Evolutionary conservation across 1,139 yeast species (phyloP).

Genomic region (Yamadazyma spencermartinsiae): DNA sequence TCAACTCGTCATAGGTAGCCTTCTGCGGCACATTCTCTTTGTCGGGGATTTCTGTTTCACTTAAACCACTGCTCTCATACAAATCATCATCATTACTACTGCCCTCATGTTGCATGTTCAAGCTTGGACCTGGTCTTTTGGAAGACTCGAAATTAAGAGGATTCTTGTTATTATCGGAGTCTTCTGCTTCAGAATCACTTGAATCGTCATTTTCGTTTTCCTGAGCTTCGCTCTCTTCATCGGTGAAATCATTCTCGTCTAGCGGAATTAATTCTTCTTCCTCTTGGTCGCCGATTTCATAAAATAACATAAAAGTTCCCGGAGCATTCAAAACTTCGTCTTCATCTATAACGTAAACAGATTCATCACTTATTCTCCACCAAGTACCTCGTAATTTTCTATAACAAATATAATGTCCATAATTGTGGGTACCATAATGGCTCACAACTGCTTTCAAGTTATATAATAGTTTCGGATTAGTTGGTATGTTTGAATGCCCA

Average conservation of each 20-base stretch:
- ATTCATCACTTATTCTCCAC: constrained; percentile 95
- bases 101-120: not conserved
- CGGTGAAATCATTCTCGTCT: constrained; percentile 39
- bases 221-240: constrained; percentile 22
- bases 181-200: constrained; percentile 18
- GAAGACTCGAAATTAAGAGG: not conserved
- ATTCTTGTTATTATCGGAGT: constrained; percentile 16
- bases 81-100: constrained; percentile 16
- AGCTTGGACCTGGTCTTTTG: not conserved
- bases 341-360: constrained; percentile 76
- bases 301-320: constrained; percentile 91
- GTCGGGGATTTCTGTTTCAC: constrained; percentile 6
- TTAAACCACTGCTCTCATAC: constrained; percentile 15
- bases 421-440: constrained; percentile 92
- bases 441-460: constrained; percentile 80
- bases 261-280: constrained; percentile 30
- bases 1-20: constrained; percentile 13
- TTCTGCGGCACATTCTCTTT: constrained; percentile 8
- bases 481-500: not conserved
- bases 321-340: constrained; percentile 77
- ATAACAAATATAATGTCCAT: constrained; percentile 91
- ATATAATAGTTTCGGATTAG: constrained; percentile 50
- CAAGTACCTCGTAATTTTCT: constrained; percentile 79
- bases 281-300: constrained; percentile 56
- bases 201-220: constrained; percentile 8